phyloP scores from a whole-genome alignment of 805 yeast genomes.

The Metschnikowia lunata region DNA sequence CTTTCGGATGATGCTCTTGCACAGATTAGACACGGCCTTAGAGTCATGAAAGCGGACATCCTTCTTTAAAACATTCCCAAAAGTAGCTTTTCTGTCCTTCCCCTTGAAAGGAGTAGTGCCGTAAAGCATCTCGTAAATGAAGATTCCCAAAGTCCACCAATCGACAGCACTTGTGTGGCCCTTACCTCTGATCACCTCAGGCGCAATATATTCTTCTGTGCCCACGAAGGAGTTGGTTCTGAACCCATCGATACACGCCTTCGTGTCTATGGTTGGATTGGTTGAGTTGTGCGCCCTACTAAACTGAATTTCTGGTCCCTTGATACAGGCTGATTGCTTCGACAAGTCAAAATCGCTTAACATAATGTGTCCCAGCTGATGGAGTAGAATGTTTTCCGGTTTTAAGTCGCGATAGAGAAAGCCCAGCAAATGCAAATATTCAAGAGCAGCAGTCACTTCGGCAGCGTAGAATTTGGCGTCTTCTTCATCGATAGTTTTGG shows the following conservation, averaged over 20 bases:
- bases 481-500: slow-evolving; percentile 77
- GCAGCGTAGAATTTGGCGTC: slow-evolving; percentile 95
- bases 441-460: slow-evolving; percentile 95
- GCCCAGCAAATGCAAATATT: slow-evolving; percentile 93
- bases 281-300: slow-evolving; percentile 31
- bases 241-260: slow-evolving; percentile 92
- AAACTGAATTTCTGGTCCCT: slow-evolving; percentile 66
- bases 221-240: slow-evolving; percentile 98
- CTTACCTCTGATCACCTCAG: slow-evolving; percentile 94
- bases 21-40: slow-evolving; percentile 62
- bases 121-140: slow-evolving; percentile 88
- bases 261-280: slow-evolving; percentile 79
- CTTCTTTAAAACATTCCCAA: slow-evolving; percentile 76
- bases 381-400: slow-evolving; percentile 91
- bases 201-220: slow-evolving; percentile 97
- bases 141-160: slow-evolving; percentile 98
- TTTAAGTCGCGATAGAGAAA: slow-evolving; percentile 94
- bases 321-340: slow-evolving; percentile 75
- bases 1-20: slow-evolving; percentile 77
- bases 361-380: slow-evolving; percentile 98
- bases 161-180: slow-evolving; percentile 98
- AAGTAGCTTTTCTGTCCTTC: slow-evolving; percentile 79
- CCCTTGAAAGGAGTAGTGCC: slow-evolving; percentile 98
- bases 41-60: slow-evolving; percentile 78
- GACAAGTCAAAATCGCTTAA: slow-evolving; percentile 93